Evolutionary conservation across 2,329 filamentous ascomycete species (phyloP), one percentile per base, ranked within the genome.

Genomic region (Fusarium longipes): DNA sequence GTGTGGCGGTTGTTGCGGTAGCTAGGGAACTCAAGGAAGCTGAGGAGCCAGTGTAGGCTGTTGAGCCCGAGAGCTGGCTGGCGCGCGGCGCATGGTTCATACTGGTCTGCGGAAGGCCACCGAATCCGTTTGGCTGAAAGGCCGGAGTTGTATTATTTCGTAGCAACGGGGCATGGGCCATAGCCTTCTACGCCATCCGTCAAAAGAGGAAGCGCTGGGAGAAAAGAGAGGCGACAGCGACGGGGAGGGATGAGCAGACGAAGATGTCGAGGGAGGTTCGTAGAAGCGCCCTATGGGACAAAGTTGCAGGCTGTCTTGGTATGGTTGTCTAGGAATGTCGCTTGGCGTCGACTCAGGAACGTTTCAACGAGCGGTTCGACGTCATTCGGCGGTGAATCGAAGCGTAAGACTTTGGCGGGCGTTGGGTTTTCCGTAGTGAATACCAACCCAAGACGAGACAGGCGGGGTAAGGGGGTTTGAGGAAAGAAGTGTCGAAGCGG

Each of bases 31-130:
- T 80, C 42, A 87, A 76, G 15, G 85, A 88, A 43, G 84, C 81
- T 33, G 82, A 83, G 17, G 84, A 85, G 69, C 83, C 82, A 74
- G 82, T 81, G 74, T 82, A 84, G 50, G 82, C 83, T 30, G 87
- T 88, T 63, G 87, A 84, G 77, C 86, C 86, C 57, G 88, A 88
- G 65, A 89, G 81, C 80, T 89, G 87, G 77, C 87, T 90, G 63
- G 82, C 82, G 75, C 87, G 83, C 66, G 84, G 80, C 72, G 82
- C 79, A 77, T 81, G 81, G 76, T 79, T 86, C 83, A 87, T 86
- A 65, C 76, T 81, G 76, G 77, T 81, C 54, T 77, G 79, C 58
- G 78, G 77, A 65, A 82, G 74, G 74, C 80, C 77, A 69, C 80
- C 79, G 74, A 82, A 79, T 75, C 79, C 77, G 76, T 82, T 80